Base-by-base conservation (phyloP, 2,329 filamentous ascomycete genomes). In the Chrysosporium keratinophilum region DNA sequence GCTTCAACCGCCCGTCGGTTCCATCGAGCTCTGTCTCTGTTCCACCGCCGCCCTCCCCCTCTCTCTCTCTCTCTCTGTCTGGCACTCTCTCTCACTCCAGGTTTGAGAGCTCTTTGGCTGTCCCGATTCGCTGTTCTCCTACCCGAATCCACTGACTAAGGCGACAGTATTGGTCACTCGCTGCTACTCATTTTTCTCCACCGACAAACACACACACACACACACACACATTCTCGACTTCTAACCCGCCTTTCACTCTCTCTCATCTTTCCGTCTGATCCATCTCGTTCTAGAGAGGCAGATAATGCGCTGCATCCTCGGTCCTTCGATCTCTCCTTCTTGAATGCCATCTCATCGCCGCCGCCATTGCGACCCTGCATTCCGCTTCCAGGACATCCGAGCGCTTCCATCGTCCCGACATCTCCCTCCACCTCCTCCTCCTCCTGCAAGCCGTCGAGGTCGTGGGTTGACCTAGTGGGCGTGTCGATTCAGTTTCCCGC, bases 1-100 rank as follows among this genome's bases (percentile, higher is more conserved):
- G 50, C 50, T 52, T 45, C 50, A 52, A 53, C 50, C 50, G 50
- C 50, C 48, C 49, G 41, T 48, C 55, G 51, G 45, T 55, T 55
- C 53, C 50, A 53, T 56, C 52, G 50, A 50, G 53, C 50, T 39
- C 48, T 43, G 15, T 54, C 53, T 57, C 39, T 50, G 35, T 50
- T 50, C 47, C 46, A 42, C 48, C 40, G 17, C 40, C 48, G 12
- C 41, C 23, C 40, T 7, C 23, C 23, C 23, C 23, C 23, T 28
- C 23, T 28, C 23, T 28, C 23, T 28, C 3, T 28, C 23, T 28
- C 23, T 28, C 23, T 4, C 40, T 37, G n/a, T n/a, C n/a, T n/a
- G n/a, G n/a, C n/a, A n/a, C n/a, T n/a, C n/a, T n/a, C 23, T 28
- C 23, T 28, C 23, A 28, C 40, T 37, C 49, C 49, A 51, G 49